A percentile compares a stretch with the other conserved stretches of the same genome.
These are phyloP conservation scores for Leccinum ochraceum DNA, from an alignment of 768 basidiomycete species.

Conservation along the genomic window DNA sequence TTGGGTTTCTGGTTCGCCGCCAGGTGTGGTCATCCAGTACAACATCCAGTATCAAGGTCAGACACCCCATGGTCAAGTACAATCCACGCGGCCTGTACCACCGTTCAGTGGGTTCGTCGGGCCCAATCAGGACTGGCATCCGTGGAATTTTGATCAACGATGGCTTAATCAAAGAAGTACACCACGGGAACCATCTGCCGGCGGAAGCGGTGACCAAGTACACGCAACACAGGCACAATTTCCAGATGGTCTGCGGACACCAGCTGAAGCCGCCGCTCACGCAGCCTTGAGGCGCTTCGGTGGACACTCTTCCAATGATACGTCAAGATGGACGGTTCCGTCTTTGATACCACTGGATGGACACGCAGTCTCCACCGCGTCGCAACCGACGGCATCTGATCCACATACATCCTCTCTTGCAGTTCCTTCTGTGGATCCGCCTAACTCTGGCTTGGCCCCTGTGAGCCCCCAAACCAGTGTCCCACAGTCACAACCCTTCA, in stretches of 20 bases:
- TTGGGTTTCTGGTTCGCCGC: constrained; percentile 38
- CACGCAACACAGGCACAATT: constrained; percentile 10
- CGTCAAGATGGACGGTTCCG: constrained; percentile 25
- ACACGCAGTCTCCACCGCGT: constrained; percentile 1
- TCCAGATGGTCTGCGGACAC: constrained; percentile 26
- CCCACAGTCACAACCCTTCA: constrained; percentile 38
- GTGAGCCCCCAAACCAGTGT: background rate
- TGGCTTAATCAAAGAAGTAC: constrained; percentile 24
- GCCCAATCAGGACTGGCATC: constrained; percentile 65
- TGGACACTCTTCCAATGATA: constrained; percentile 10
- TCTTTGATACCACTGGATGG: constrained; percentile 28
- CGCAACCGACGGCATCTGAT: constrained; percentile 4
- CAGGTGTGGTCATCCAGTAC: constrained; percentile 60
- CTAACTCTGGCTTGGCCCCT: background rate
- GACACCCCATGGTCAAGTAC: constrained; percentile 36
- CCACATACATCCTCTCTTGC: constrained; percentile 13
- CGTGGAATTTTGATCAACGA: constrained; percentile 51
- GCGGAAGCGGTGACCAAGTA: constrained; percentile 1
- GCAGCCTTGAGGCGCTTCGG: constrained; percentile 62
- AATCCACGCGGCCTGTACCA: constrained; percentile 44
- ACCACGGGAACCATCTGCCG: constrained; percentile 13
- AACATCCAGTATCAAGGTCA: constrained; percentile 59
- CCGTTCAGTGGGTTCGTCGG: constrained; percentile 63
- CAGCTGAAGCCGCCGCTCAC: constrained; percentile 59
- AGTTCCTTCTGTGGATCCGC: background rate